Base-by-base conservation (phyloP, 2,329 filamentous ascomycete species). In the Mollisia scopiformis region DNA sequence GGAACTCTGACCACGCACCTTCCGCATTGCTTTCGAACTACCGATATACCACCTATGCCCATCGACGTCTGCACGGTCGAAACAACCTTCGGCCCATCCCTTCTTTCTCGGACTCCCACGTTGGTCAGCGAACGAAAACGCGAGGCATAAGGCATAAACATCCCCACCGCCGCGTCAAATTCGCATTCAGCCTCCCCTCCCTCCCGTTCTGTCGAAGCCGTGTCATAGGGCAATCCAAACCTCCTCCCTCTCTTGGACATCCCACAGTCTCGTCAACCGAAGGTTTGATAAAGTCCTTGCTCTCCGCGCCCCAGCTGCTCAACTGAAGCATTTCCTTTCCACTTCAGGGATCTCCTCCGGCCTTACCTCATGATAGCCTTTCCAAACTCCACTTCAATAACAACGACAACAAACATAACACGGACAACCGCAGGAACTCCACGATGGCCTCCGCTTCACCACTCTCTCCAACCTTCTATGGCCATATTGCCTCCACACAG, bases 401-500 rank as follows among this genome's bases (percentile, higher is more conserved):
- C 19, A 33, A 50, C 41, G 59, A 41, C 14, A 43, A 58, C 57
- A 39, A 19, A 60, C 47, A 56, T 39, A 31, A 51, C 41, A n/a
- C 55, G n/a, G n/a, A n/a, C n/a, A n/a, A n/a, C n/a, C n/a, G n/a
- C n/a, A n/a, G n/a, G n/a, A n/a, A n/a, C n/a, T n/a, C 49, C 54
- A 66, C 21, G 10, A 69, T 69, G 65, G 50, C 54, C 14, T 63
- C 69, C 16, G 51, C 65, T 33, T 59, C 65, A 56, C 61, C 63
- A 21, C 64, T 69, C 28, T 58, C 58, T 19, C 65, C 69, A 27
- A 68, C 68, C n/a, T 68, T 66, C 46, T 64, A 66, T 46, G 71
- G 71, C 52, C 64, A 68, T 43, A 70, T 70, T 60, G 65, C 64
- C 21, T 68, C 67, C 13, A 71, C 69, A 25, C 62, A 67, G 30